Percentiles rank a stretch among this genome's conserved stretches.
phyloP scores from a whole-genome alignment of 805 yeast genomes.

The Pichia exigua region DNA sequence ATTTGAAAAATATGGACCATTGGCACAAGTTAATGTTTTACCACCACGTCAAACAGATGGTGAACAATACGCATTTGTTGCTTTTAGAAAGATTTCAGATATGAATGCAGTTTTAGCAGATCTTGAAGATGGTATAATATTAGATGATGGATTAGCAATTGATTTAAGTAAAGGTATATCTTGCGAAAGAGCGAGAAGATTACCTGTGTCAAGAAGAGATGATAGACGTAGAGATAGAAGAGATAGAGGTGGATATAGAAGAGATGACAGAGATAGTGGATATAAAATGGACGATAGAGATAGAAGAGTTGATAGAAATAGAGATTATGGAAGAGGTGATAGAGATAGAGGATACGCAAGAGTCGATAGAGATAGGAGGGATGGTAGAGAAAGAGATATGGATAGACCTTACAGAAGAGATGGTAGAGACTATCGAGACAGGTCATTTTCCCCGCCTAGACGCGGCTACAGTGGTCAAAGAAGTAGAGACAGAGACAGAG shows the following conservation, averaged over 20 bases:
- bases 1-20: slow-evolving; percentile 53
- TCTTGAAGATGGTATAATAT: slow-evolving; percentile 29
- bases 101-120: slow-evolving; percentile 46
- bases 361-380: slow-evolving; percentile 1
- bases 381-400: neutral
- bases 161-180: slow-evolving; percentile 34
- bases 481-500: neutral
- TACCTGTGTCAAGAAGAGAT: slow-evolving; percentile 31
- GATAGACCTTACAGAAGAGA: no score
- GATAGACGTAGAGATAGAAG: slow-evolving; percentile 8
- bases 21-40: slow-evolving; percentile 53
- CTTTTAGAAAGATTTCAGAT: slow-evolving; percentile 43
- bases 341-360: slow-evolving; percentile 7
- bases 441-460: neutral
- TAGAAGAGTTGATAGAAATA: slow-evolving; percentile 12
- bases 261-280: slow-evolving; percentile 2
- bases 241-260: slow-evolving; percentile 9
- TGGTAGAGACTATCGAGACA: neutral
- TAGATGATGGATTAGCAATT: slow-evolving; percentile 29
- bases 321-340: slow-evolving; percentile 3
- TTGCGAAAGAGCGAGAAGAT: slow-evolving; percentile 50
- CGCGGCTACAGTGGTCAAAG: slow-evolving; percentile 2
- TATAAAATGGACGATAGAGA: slow-evolving; percentile 11
- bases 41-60: slow-evolving; percentile 56
- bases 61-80: slow-evolving; percentile 57